Evolutionary conservation across 2,329 filamentous ascomycete genomes (phyloP).

Genomic region (Diaporthe batatas): DNA sequence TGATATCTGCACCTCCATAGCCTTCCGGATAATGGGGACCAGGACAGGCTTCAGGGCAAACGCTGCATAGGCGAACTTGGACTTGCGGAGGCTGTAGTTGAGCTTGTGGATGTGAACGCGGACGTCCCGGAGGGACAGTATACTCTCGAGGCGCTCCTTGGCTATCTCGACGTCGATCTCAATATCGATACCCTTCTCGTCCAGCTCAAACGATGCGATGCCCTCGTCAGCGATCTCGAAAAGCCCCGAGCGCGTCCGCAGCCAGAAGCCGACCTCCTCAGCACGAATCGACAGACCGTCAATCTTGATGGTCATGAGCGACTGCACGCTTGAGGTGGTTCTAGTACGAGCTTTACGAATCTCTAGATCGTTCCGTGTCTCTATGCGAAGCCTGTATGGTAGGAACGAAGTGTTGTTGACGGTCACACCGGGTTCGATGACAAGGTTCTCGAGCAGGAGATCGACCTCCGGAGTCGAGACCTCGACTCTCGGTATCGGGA

Average conservation of each 20-base stretch:
- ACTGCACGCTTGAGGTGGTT: conserved; percentile 75
- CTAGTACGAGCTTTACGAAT: conserved; percentile 82
- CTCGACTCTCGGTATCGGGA: conserved; percentile 93
- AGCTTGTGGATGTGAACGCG: conserved; percentile 89
- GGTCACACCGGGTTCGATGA: conserved; percentile 88
- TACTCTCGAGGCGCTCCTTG: conserved; percentile 81
- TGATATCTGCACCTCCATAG: conserved; percentile 83
- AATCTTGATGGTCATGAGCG: conserved; percentile 81
- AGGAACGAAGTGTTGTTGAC: conserved; percentile 91
- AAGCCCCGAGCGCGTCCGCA: conserved; percentile 82
- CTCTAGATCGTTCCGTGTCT: conserved; percentile 88
- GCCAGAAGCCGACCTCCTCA: conserved; percentile 90
- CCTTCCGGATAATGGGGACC: conserved; percentile 82
- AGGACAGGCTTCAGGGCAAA: conserved; percentile 90
- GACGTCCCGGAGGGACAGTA: conserved; percentile 82
- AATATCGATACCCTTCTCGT: conserved; percentile 89
- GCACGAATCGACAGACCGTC: conserved; percentile 87
- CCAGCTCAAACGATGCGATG: conserved; percentile 86
- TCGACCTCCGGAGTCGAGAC: conserved; percentile 86
- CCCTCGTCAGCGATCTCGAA: conserved; percentile 84
- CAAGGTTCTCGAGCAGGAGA: conserved; percentile 88
- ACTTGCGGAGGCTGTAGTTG: conserved; percentile 80
- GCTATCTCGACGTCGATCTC: conserved; percentile 87
- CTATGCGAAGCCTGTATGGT: conserved; percentile 83
- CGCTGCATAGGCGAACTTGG: conserved; percentile 80